Percentiles rank a stretch among this genome's conserved stretches.
These are phyloP conservation scores for Funneliformis mosseae DNA, from an alignment of 192 early-diverging fungal genomes.

Conservation along the genomic window DNA sequence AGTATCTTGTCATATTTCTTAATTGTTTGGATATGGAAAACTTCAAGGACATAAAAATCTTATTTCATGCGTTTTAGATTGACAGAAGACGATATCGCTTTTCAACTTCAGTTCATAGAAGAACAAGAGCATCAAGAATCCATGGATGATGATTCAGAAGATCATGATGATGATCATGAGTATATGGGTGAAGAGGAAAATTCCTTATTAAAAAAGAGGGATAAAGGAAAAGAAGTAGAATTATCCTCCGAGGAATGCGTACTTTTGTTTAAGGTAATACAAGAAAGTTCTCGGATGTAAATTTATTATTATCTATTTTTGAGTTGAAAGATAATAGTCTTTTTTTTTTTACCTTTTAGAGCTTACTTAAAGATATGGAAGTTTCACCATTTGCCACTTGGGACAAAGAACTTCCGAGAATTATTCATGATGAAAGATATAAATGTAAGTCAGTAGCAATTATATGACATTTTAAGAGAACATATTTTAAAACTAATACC, in stretches of 20 bases:
- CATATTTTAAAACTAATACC: not conserved
- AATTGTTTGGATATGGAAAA: not conserved
- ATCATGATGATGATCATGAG: constrained; percentile 32
- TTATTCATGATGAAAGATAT: constrained; percentile 67
- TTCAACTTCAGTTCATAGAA: constrained; percentile 60
- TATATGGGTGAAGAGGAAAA: not conserved
- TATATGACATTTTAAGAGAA: not conserved
- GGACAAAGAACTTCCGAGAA: constrained; percentile 68
- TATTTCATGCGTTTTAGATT: constrained; percentile 42
- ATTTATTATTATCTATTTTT: not conserved
- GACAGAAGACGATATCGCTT: constrained; percentile 64
- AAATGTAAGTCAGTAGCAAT: constrained; percentile 39
- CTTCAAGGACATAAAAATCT: not conserved
- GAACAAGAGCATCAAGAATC: constrained; percentile 36
- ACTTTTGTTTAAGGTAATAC: constrained; percentile 44
- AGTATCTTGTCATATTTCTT: not conserved
- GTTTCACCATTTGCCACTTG: constrained; percentile 78
- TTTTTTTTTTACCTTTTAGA: constrained; percentile 29
- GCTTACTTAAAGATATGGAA: constrained; percentile 66
- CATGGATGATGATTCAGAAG: constrained; percentile 39
- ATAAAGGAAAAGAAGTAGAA: constrained; percentile 35
- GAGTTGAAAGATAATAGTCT: not conserved
- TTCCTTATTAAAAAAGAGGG: constrained; percentile 34
- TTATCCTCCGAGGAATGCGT: constrained; percentile 44
- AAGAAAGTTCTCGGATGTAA: not conserved